Conservation (phyloP, 2,329 filamentous ascomycete genomes). For the Polytolypa hystricis region DNA sequence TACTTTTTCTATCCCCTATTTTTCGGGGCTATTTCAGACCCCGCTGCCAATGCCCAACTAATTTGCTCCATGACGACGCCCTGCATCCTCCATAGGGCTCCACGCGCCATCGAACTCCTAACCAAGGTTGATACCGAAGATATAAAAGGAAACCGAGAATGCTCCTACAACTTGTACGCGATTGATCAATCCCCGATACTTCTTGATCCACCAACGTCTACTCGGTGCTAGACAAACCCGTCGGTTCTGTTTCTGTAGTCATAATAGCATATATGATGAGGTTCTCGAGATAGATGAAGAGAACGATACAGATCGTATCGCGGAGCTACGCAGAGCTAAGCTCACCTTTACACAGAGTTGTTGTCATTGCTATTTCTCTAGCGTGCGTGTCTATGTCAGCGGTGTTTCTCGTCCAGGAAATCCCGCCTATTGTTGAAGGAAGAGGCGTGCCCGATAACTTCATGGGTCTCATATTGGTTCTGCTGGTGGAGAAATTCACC, state of each 20-base stretch:
- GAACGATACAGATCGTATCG: slow-evolving; percentile 51
- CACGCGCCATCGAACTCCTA: too few relatives aligned
- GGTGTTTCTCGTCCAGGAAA: slow-evolving; percentile 61
- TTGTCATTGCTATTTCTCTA: slow-evolving; percentile 50
- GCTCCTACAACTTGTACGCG: too few relatives aligned
- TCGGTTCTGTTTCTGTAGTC: slow-evolving; percentile 56
- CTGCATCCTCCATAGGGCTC: too few relatives aligned
- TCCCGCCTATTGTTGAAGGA: slow-evolving; percentile 51
- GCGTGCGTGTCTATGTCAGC: slow-evolving; percentile 63
- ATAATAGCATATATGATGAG: slow-evolving; percentile 66
- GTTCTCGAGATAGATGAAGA: slow-evolving; percentile 62
- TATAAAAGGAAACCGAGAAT: too few relatives aligned
- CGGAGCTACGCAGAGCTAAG: slow-evolving; percentile 52
- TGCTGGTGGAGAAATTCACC: slow-evolving; percentile 74
- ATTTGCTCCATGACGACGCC: too few relatives aligned
- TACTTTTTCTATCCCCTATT: too few relatives aligned
- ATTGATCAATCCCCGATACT: too few relatives aligned
- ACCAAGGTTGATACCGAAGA: too few relatives aligned
- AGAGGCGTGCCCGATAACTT: slow-evolving; percentile 46
- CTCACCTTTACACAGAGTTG: slow-evolving; percentile 54
- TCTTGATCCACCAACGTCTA: too few relatives aligned
- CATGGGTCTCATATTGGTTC: slow-evolving; percentile 62
- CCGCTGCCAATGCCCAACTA: too few relatives aligned
- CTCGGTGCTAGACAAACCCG: too few relatives aligned
- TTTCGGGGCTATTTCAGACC: too few relatives aligned